phyloP scores from a whole-genome alignment of 805 yeast genomes.

The Ogataea parapolymorpha region DNA sequence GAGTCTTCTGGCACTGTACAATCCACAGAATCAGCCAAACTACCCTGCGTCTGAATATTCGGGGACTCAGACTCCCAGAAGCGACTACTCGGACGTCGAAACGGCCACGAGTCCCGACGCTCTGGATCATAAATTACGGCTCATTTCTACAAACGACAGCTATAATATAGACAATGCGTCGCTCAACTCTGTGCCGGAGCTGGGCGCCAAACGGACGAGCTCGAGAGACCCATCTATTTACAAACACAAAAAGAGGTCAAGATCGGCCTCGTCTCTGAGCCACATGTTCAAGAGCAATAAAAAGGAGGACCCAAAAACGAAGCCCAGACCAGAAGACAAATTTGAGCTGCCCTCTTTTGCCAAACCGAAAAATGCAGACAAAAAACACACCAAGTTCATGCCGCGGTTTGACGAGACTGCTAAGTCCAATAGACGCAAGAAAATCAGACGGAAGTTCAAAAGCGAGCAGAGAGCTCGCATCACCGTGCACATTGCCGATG shows the following conservation, averaged over 20 bases:
- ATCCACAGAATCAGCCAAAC: constrained; percentile 34
- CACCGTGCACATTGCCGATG: constrained; percentile 89
- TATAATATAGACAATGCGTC: constrained; percentile 8
- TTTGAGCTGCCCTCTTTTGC: constrained; percentile 20
- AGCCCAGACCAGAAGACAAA: constrained; percentile 9
- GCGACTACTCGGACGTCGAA: constrained; percentile 16
- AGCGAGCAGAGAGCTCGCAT: constrained; percentile 60
- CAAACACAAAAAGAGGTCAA: constrained; percentile 12
- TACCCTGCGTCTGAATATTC: constrained; percentile 14
- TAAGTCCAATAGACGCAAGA: constrained; percentile 22
- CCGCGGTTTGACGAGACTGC: constrained; percentile 11
- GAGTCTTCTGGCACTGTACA: constrained; percentile 68
- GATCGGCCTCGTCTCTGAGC: constrained; percentile 13
- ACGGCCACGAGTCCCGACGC: constrained; percentile 15
- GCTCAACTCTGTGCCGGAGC: constrained; percentile 3
- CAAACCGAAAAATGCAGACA: constrained; percentile 9
- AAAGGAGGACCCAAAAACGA: constrained; percentile 2
- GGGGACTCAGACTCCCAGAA: constrained; percentile 23
- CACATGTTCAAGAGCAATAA: constrained; percentile 8
- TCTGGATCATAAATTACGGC: constrained; percentile 19
- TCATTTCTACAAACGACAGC: constrained; percentile 7
- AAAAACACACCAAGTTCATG: not conserved
- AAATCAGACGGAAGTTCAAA: constrained; percentile 30
- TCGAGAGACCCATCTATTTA: constrained; percentile 14
- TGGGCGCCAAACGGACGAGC: not conserved